These are phyloP conservation scores for Neurospora sp. DNA, from an alignment of 2,329 filamentous ascomycete species.

Conservation along the genomic window DNA sequence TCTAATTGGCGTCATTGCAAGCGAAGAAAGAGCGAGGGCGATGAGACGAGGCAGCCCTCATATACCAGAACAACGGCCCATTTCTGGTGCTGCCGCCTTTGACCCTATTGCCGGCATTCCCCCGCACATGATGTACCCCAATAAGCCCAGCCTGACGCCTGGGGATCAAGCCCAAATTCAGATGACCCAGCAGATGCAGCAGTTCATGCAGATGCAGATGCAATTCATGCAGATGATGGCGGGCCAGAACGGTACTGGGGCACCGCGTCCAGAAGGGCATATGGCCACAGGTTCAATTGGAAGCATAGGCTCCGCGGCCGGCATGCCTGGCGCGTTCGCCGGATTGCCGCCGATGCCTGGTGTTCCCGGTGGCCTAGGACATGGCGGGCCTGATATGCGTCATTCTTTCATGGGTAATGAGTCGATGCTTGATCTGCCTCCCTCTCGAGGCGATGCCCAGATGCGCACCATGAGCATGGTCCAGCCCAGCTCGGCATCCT, in stretches of 20 bases:
- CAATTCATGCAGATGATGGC: slow-evolving; percentile 84
- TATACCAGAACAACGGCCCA: slow-evolving; percentile 35
- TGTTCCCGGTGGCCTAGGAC: slow-evolving; percentile 19
- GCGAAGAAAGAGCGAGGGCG: slow-evolving; percentile 69
- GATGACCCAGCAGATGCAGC: slow-evolving; percentile 74
- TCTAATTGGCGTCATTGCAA: slow-evolving; percentile 79
- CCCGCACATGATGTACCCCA: slow-evolving; percentile 38
- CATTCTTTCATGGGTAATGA: slow-evolving; percentile 38
- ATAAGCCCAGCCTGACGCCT: slow-evolving; percentile 35
- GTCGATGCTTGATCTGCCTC: slow-evolving; percentile 34
- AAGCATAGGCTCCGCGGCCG: slow-evolving; percentile 23
- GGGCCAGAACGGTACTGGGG: slow-evolving; percentile 23
- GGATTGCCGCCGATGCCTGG: slow-evolving; percentile 23
- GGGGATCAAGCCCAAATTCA: slow-evolving; percentile 68
- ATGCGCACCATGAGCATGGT: slow-evolving; percentile 78
- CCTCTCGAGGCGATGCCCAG: slow-evolving; percentile 29
- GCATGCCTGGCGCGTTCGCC: slow-evolving; percentile 29
- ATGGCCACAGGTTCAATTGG: slow-evolving; percentile 19
- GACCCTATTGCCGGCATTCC: slow-evolving; percentile 42
- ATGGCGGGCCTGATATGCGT: slow-evolving; percentile 23
- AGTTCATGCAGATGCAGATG: slow-evolving; percentile 92
- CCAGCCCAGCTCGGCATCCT: slow-evolving; percentile 53
- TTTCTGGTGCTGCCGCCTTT: slow-evolving; percentile 29
- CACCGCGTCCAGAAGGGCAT: slow-evolving; percentile 15
- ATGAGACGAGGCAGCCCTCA: slow-evolving; percentile 72